Percentiles rank a stretch among this genome's conserved stretches.
Conservation (phyloP, 1,139 yeast species). For the Suhomyces yuchorum region DNA sequence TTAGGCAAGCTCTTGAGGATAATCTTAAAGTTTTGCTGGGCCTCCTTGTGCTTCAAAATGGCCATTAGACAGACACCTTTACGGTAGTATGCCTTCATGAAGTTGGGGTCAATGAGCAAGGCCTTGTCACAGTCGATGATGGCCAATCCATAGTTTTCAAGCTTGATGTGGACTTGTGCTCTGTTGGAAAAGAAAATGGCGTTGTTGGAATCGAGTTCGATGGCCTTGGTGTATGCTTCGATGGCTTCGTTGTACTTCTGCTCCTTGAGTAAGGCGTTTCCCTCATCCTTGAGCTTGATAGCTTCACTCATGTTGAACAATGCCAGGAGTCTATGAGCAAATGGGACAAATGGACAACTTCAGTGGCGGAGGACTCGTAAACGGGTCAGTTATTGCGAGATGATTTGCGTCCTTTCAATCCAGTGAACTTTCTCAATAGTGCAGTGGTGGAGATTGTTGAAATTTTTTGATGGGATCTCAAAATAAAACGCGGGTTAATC, state of each 20-base stretch:
- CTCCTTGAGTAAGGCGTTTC: slow-evolving; percentile 68
- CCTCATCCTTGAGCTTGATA: slow-evolving; percentile 61
- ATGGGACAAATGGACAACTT: not conserved
- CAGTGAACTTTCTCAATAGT: not conserved
- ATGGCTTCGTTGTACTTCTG: slow-evolving; percentile 70
- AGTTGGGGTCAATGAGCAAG: slow-evolving; percentile 62
- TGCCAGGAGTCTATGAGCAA: not conserved
- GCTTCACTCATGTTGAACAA: slow-evolving; percentile 36
- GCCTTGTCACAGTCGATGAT: slow-evolving; percentile 76
- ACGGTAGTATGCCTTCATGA: slow-evolving; percentile 78
- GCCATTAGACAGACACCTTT: slow-evolving; percentile 85
- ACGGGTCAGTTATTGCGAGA: not conserved
- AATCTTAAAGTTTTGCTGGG: slow-evolving; percentile 66
- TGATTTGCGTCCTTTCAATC: not conserved
- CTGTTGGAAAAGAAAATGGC: slow-evolving; percentile 86
- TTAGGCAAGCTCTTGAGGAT: slow-evolving; percentile 67
- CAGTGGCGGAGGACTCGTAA: not conserved
- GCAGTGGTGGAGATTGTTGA: not conserved
- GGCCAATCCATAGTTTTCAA: slow-evolving; percentile 86
- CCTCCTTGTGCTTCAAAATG: slow-evolving; percentile 71
- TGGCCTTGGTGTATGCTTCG: slow-evolving; percentile 73
- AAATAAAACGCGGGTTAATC: not conserved
- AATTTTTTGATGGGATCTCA: not conserved
- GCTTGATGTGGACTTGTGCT: slow-evolving; percentile 85
- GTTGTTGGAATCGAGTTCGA: slow-evolving; percentile 66